Base-by-base conservation (phyloP, 2,329 filamentous ascomycete genomes). In the Venturia asperata region DNA sequence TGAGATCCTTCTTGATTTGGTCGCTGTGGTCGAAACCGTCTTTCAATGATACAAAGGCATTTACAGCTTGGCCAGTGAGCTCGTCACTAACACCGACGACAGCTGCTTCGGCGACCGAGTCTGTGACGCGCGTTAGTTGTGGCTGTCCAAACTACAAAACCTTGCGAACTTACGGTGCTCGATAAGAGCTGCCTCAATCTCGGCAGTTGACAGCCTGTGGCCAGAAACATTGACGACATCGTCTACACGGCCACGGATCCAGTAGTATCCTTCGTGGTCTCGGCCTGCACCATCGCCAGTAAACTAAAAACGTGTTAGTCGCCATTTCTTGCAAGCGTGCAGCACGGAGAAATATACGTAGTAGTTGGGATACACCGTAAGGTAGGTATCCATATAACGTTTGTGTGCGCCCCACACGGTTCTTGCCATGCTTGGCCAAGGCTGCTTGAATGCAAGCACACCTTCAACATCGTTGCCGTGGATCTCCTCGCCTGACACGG, bases 241-340 rank as follows among this genome's bases (percentile, higher is more conserved):
- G 74, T 99, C 94, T 64, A 99, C 94, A 77, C 94, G 92, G 69
- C 94, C 94, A 68, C 94, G 91, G 76, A 99, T 99, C 94, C 94
- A 99, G 86, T 97, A 99, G 83, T 97, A 99, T 66, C 94, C 94
- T 73, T 99, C 94, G 78, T 96, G 90, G 76, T 99, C 94, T 74
- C 94, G 90, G 67, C 90, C 94, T 65, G 94, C 94, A 74, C 94
- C 94, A 74, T 99, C 94, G 66, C 91, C 91, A 19, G 91, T 94
- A 80, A 94, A 95, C 87, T 91, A 70, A 41, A 13, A 5, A 41
- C 27, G n/a, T 19, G 58, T 52, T 61, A 64, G 41, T 21, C 11
- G 42, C 9, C 56, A 43, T 43, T 15, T n/a, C n/a, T 27, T 15
- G 41, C 13, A 13, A 34, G n/a, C 60, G 24, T 37, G 19, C 19